Conservation (phyloP, 768 basidiomycete species). For the Amyloporia xantha region DNA sequence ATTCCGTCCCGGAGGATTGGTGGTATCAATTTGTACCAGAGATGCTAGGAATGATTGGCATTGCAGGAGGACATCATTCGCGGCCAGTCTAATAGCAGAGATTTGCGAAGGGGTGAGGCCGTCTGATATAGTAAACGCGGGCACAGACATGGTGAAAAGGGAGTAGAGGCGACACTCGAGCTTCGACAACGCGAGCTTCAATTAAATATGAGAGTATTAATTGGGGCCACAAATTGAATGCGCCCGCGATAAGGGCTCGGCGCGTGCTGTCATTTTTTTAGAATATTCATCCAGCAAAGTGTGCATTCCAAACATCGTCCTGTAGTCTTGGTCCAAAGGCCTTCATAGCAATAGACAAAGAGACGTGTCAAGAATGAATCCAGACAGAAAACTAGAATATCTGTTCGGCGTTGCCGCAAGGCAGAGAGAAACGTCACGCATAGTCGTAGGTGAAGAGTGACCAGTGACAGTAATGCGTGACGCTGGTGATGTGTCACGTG, state of each 20-base stretch:
- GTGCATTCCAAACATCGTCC: too few relatives aligned
- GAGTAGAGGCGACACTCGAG: background rate
- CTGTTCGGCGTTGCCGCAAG: too few relatives aligned
- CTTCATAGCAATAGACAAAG: too few relatives aligned
- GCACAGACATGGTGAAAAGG: background rate
- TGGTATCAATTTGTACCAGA: conserved; percentile 5
- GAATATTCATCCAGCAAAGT: too few relatives aligned
- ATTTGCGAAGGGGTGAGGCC: background rate
- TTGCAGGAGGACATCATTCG: background rate
- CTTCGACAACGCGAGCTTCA: background rate
- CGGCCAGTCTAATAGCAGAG: background rate
- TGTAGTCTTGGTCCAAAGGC: too few relatives aligned
- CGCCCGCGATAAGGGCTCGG: background rate
- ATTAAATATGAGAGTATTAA: background rate
- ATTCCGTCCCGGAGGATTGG: conserved; percentile 5
- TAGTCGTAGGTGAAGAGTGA: too few relatives aligned
- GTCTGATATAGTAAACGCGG: background rate
- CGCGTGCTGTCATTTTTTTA: background rate
- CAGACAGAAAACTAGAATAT: too few relatives aligned
- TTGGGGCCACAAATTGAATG: background rate
- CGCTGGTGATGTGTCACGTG: too few relatives aligned
- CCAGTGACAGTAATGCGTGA: too few relatives aligned
- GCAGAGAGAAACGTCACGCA: too few relatives aligned
- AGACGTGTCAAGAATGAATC: too few relatives aligned
- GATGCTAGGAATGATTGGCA: conserved; percentile 1